A percentile compares a stretch with the other conserved stretches of the same genome.
These are phyloP conservation scores for Boletus reticuloceps DNA, from an alignment of 768 basidiomycete species.

Conservation along the genomic window DNA sequence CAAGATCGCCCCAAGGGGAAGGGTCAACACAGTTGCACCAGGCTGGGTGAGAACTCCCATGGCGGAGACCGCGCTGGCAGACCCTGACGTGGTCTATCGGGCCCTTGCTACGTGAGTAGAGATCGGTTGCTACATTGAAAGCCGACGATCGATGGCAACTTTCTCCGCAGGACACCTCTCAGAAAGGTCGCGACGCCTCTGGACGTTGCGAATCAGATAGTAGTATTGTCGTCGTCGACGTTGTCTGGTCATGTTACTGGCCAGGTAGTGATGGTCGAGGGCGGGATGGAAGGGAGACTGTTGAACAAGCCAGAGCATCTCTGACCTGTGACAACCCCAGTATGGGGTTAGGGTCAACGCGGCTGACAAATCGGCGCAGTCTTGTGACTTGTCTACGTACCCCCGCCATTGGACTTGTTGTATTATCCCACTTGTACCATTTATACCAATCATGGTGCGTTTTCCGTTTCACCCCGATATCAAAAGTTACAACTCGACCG, in stretches of 20 bases:
- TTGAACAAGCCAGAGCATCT: constrained; percentile 37
- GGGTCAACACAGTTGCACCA: constrained; percentile 71
- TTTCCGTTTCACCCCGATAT: not conserved
- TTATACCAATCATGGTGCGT: constrained; percentile 22
- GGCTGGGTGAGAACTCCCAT: constrained; percentile 68
- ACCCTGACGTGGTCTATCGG: constrained; percentile 51
- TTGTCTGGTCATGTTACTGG: constrained; percentile 73
- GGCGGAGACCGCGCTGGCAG: constrained; percentile 54
- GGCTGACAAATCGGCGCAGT: constrained; percentile 19
- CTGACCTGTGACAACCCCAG: not conserved
- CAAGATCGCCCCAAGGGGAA: constrained; percentile 62
- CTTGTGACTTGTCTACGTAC: not conserved
- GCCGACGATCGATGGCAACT: not conserved
- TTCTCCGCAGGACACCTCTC: constrained; percentile 52
- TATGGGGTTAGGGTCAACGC: constrained; percentile 20
- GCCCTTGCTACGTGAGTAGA: constrained; percentile 64
- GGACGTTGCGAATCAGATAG: constrained; percentile 67
- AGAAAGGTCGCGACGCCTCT: constrained; percentile 62
- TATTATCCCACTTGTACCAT: not conserved
- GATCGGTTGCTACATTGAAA: not conserved
- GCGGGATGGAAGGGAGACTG: constrained; percentile 76
- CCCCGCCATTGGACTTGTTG: not conserved
- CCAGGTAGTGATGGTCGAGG: constrained; percentile 67
- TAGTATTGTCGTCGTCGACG: constrained; percentile 53
- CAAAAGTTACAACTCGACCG: not conserved